These are phyloP conservation scores for Populus nigra DNA, from an alignment of 345 rosid genomes.

Conservation along the genomic window DNA sequence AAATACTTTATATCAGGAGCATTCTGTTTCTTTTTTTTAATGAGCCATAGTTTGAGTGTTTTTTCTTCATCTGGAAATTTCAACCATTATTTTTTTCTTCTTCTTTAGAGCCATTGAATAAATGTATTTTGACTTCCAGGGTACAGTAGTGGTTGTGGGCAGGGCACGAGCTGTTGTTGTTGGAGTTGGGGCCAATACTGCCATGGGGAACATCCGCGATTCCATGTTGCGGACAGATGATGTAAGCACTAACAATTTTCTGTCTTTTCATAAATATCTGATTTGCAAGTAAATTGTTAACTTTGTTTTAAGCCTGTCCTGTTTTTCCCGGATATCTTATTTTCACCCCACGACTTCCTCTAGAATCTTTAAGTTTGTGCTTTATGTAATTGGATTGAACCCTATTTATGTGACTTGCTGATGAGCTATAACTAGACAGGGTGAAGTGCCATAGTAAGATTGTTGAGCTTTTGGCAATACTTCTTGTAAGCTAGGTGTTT, in stretches of 20 bases:
- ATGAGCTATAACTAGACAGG: not conserved
- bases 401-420: not conserved
- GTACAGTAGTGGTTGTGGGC: constrained; percentile 88
- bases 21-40: not conserved
- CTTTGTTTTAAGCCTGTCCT: not conserved
- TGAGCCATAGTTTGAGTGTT: not conserved
- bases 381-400: not conserved
- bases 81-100: not conserved
- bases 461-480: not conserved
- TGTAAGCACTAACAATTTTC: constrained; percentile 43
- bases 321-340: constrained; percentile 8
- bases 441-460: constrained; percentile 4
- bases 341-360: not conserved
- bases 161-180: constrained; percentile 93
- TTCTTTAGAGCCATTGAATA: not conserved
- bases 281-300: not conserved
- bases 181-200: constrained; percentile 95
- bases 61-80: not conserved
- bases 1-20: not conserved
- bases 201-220: constrained; percentile 98
- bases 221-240: constrained; percentile 92
- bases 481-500: constrained; percentile 2
- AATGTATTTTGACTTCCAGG: constrained; percentile 56
- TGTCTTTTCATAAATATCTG: not conserved
- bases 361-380: constrained; percentile 5